A percentile compares a stretch with the other conserved stretches of the same genome.
phyloP scores from a whole-genome alignment of 148 eudicot species.

The Tetragonia tetragonoides region DNA sequence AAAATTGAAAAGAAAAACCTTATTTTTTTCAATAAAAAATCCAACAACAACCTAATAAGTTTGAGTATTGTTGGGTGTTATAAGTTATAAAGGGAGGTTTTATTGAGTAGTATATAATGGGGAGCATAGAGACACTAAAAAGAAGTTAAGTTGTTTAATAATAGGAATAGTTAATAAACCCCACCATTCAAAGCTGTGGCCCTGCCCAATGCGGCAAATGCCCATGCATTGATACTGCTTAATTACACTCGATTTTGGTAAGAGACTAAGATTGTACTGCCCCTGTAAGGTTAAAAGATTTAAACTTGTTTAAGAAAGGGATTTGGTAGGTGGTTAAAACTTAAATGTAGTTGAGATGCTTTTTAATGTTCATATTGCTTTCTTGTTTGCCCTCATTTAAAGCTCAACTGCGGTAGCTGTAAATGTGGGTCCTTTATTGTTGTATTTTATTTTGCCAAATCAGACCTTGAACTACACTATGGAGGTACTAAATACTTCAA shows the following conservation, averaged over 20 bases:
- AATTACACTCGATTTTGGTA: not conserved
- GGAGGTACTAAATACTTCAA: too few species aligned
- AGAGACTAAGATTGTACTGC: not conserved
- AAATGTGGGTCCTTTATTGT: too few species aligned
- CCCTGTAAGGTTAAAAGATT: not conserved
- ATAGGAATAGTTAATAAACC: not conserved
- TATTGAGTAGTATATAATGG: not conserved
- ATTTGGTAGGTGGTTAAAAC: constrained; percentile 2
- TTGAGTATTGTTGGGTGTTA: too few species aligned
- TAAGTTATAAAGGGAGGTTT: not conserved
- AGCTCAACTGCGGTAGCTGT: constrained; percentile 9
- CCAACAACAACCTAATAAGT: too few species aligned
- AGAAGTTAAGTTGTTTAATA: not conserved
- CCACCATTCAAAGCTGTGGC: constrained; percentile 18
- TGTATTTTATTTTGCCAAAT: too few species aligned
- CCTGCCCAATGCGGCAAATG: constrained; percentile 1
- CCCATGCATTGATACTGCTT: not conserved
- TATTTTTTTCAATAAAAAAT: too few species aligned
- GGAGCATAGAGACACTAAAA: not conserved
- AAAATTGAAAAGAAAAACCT: too few species aligned
- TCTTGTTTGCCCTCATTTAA: constrained; percentile 4
- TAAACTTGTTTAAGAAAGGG: constrained; percentile 1
- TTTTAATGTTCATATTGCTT: not conserved
- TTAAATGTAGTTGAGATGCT: not conserved
- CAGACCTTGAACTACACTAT: too few species aligned